These are phyloP conservation scores for Trichoderma cornu-damae DNA, from an alignment of 2,329 filamentous ascomycete species.

Conservation along the genomic window DNA sequence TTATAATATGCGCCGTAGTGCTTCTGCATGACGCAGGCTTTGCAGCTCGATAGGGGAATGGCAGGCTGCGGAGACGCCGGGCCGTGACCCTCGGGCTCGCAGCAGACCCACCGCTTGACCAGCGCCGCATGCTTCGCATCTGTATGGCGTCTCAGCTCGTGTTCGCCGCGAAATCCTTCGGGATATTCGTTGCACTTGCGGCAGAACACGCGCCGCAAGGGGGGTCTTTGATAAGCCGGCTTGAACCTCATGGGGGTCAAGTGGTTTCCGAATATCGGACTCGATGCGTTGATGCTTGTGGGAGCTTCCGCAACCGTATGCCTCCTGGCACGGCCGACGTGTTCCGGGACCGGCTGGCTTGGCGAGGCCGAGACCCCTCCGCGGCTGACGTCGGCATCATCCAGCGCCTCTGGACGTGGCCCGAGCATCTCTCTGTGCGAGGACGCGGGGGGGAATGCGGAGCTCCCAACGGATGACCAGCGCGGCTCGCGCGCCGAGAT, in stretches of 20 bases:
- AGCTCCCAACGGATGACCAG: slow-evolving; percentile 10
- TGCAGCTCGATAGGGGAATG: slow-evolving; percentile 51
- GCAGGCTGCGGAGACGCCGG: slow-evolving; percentile 42
- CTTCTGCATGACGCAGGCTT: slow-evolving; percentile 52
- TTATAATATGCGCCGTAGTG: slow-evolving; percentile 57
- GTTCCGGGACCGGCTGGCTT: slow-evolving; percentile 15
- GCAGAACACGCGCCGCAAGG: slow-evolving; percentile 70
- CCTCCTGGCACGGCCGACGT: slow-evolving; percentile 29
- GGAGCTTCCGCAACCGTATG: slow-evolving; percentile 47
- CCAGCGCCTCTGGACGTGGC: slow-evolving; percentile 12
- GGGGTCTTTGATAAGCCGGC: slow-evolving; percentile 47
- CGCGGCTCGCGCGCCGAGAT: slow-evolving; percentile 7
- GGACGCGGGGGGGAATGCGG: slow-evolving; percentile 1
- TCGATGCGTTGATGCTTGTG: slow-evolving; percentile 35
- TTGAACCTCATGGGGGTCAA: slow-evolving; percentile 33
- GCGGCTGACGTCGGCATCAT: slow-evolving; percentile 18
- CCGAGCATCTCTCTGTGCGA: slow-evolving; percentile 7
- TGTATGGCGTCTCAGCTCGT: slow-evolving; percentile 69
- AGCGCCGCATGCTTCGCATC: slow-evolving; percentile 53
- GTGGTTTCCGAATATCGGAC: slow-evolving; percentile 41
- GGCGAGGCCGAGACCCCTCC: background rate
- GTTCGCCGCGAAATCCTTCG: slow-evolving; percentile 84
- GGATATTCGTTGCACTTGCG: slow-evolving; percentile 73
- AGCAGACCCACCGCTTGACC: slow-evolving; percentile 53
- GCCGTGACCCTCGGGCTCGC: slow-evolving; percentile 40